These are phyloP conservation scores for Sodiomyces alkalinus DNA, from an alignment of 2,329 filamentous ascomycete species.

Conservation along the genomic window DNA sequence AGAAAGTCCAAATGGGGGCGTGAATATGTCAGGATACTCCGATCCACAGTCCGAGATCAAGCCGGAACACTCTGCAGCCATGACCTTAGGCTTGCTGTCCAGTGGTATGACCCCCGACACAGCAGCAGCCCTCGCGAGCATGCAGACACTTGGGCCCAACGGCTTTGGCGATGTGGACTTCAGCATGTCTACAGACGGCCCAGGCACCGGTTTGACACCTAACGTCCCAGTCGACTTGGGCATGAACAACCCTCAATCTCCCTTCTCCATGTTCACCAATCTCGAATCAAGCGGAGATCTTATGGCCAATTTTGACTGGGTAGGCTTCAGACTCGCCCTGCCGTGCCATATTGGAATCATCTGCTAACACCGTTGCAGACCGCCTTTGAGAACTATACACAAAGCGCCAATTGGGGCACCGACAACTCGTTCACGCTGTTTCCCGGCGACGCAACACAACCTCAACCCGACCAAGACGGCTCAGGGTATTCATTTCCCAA, in stretches of 20 bases:
- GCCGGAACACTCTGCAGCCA: conserved; percentile 24
- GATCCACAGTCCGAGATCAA: conserved; percentile 12
- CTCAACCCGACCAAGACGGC: background rate
- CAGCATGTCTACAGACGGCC: conserved; percentile 16
- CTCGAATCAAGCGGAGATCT: conserved; percentile 21
- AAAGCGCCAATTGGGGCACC: conserved; percentile 35
- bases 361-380: conserved; percentile 23
- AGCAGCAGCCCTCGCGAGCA: conserved; percentile 12
- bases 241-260: conserved; percentile 23
- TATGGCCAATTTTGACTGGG: conserved; percentile 41
- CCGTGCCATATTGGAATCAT: background rate
- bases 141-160: conserved; percentile 19
- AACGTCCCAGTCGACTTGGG: conserved; percentile 21
- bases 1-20: conserved; percentile 3
- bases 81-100: conserved; percentile 27
- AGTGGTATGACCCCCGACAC: conserved; percentile 18
- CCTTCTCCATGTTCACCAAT: conserved; percentile 37
- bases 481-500: background rate
- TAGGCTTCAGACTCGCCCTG: conserved; percentile 17
- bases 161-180: conserved; percentile 31
- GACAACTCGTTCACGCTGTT: conserved; percentile 39
- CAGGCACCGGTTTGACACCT: conserved; percentile 17
- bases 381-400: conserved; percentile 41
- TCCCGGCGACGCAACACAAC: background rate
- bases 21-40: too few species aligned